Conservation (phyloP, 495 filamentous ascomycete species). For the Neurospora sp. region DNA sequence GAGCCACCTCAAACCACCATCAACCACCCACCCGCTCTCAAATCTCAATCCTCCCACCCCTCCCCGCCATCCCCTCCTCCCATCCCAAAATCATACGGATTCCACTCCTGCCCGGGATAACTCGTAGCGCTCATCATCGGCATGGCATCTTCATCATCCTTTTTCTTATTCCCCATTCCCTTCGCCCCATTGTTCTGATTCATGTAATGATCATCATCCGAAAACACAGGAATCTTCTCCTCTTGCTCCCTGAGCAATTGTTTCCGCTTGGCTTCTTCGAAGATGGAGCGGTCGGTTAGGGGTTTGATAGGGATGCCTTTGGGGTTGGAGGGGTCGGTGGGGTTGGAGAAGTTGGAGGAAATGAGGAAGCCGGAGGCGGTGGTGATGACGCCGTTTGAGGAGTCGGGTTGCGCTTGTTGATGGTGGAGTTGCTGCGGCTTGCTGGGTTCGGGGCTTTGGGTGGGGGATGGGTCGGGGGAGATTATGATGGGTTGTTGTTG, state of each 20-base stretch:
- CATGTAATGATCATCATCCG: conserved; percentile 7
- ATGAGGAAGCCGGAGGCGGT: not conserved
- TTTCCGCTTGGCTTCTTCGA: conserved; percentile 24
- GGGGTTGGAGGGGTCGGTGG: not conserved
- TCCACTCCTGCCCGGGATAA: conserved; percentile 80
- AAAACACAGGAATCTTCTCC: conserved; percentile 41
- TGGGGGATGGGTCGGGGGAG: not conserved
- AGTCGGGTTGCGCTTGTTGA: not conserved
- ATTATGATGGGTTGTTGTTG: not conserved
- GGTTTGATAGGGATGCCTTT: conserved; percentile 14
- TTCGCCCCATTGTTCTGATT: not conserved
- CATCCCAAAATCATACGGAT: conserved; percentile 38
- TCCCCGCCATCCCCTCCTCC: conserved; percentile 5
- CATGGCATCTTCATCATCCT: conserved; percentile 38
- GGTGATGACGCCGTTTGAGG: not conserved
- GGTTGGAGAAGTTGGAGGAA: not conserved
- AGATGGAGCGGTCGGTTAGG: conserved; percentile 7
- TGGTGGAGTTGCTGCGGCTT: not conserved
- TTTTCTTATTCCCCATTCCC: conserved; percentile 6
- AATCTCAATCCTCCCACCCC: conserved; percentile 15
- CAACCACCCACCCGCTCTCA: not conserved
- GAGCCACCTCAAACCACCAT: too few relatives aligned
- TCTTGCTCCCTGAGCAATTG: conserved; percentile 26
- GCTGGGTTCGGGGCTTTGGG: not conserved
- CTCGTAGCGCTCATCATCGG: conserved; percentile 68